Percentiles rank a stretch among this genome's conserved stretches.
These are phyloP conservation scores for Amanita polypyramis DNA, from an alignment of 768 basidiomycete genomes.

Conservation along the genomic window DNA sequence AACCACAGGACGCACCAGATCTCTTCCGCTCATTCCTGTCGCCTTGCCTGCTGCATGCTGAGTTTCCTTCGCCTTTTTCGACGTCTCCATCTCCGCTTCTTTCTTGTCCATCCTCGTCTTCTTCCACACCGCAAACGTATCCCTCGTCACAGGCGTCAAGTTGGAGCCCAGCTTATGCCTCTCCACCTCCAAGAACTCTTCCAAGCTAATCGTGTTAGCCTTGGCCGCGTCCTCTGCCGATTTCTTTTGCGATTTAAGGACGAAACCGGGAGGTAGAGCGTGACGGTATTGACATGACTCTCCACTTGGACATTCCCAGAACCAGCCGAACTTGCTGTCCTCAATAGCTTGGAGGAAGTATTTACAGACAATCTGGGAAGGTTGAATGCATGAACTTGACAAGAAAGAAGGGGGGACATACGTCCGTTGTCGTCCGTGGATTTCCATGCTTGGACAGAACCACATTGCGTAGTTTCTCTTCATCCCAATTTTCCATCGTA, in stretches of 20 bases:
- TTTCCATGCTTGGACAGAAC: constrained; percentile 84
- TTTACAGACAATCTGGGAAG: constrained; percentile 87
- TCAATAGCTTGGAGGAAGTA: constrained; percentile 96
- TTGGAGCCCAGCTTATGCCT: constrained; percentile 89
- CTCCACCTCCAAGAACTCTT: constrained; percentile 98
- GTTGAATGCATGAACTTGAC: not conserved
- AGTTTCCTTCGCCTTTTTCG: constrained; percentile 72
- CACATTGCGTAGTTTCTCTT: constrained; percentile 85
- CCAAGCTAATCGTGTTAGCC: constrained; percentile 79
- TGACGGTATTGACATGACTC: constrained; percentile 89
- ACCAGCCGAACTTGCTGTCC: constrained; percentile 88
- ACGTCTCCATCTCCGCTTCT: constrained; percentile 73
- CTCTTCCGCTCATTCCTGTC: constrained; percentile 90
- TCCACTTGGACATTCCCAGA: constrained; percentile 91
- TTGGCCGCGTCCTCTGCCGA: constrained; percentile 86
- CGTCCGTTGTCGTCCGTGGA: constrained; percentile 87
- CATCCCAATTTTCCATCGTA: constrained; percentile 98
- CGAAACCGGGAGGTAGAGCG: constrained; percentile 91
- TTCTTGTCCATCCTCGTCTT: constrained; percentile 94
- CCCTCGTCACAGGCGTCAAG: constrained; percentile 87
- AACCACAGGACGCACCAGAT: constrained; percentile 51
- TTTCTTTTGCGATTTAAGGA: constrained; percentile 90
- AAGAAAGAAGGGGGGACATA: constrained; percentile 21
- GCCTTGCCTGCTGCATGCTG: constrained; percentile 83
- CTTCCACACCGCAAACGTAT: constrained; percentile 92